Evolutionary conservation across 2,329 filamentous ascomycete species (phyloP), one percentile per base, ranked within the genome.

Genomic region (Fusarium hostae): DNA sequence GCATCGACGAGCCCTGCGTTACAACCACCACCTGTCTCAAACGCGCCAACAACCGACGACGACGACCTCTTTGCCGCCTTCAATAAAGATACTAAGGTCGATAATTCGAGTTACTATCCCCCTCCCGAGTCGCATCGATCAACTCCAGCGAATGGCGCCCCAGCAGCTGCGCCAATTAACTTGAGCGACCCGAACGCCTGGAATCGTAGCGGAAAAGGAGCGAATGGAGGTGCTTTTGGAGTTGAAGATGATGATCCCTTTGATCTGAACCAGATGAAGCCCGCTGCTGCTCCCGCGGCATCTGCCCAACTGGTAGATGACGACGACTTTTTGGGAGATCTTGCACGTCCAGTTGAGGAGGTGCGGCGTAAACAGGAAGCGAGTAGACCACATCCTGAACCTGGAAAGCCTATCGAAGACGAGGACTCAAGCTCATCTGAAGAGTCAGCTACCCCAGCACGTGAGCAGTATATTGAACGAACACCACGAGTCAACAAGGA

Each of bases 171-270:
- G 9, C 81, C 78, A 13, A 78, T 88, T 16, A 85, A 91, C 76
- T 80, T 91, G 50, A 84, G 82, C 59, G 83, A 84, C 60, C 86
- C 89, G 4, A 84, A 79, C 61, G 85, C 89, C 3, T 91, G 89
- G 89, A 81, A 66, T 22, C 59, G 68, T 32, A 47, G 77, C 7
- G 64, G 74, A 30, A 70, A 80, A 56, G 73, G 74, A 22, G 71
- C 80, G 3, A 77, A 78, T 59, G 75, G 76, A 45, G 78, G 76
- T 15, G 79, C 75, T 0, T 82, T 90, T 68, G 82, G 80, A 16
- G 85, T 88, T 34, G 91, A 95, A 63, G 93, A 97, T 74, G 94
- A 97, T 78, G 94, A 97, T 78, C 94, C 94, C 4, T 98, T 98
- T 79, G 95, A 94, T 2, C 83, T 98, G 39, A 91, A 86, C 65